Percentiles rank a stretch among this genome's conserved stretches.
phyloP scores from a whole-genome alignment of 2,329 filamentous ascomycete species.

The Trichocomaceae sp. region DNA sequence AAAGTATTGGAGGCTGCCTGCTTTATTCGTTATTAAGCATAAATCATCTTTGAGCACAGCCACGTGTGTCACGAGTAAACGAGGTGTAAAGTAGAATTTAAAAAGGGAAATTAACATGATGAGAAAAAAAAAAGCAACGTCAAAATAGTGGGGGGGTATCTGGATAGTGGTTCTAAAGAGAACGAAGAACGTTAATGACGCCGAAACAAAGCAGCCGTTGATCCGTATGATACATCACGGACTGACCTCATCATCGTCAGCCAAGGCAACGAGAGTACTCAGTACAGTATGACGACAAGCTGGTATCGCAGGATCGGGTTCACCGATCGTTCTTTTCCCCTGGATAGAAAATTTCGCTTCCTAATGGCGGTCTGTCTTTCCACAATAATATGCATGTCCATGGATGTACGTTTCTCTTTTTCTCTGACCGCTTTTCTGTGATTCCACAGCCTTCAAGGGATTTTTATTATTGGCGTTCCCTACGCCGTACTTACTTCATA shows the following conservation, averaged over 20 bases:
- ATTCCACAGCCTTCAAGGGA: too few relatives aligned
- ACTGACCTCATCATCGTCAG: not conserved
- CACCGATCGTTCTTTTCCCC: not conserved
- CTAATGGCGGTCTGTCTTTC: constrained; percentile 9
- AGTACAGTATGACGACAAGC: not conserved
- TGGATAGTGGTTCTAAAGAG: not conserved
- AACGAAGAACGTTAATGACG: not conserved
- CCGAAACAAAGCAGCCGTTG: not conserved
- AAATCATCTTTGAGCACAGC: not conserved
- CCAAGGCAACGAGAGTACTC: not conserved
- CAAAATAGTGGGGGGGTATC: not conserved
- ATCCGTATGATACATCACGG: not conserved
- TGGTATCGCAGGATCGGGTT: not conserved
- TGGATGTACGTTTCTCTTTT: not conserved
- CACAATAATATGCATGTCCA: not conserved
- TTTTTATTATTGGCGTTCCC: not conserved
- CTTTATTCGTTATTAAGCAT: not conserved
- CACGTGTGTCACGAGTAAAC: constrained; percentile 2
- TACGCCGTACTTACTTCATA: not conserved
- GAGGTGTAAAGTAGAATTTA: not conserved
- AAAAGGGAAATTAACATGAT: not conserved
- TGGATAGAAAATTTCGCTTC: not conserved
- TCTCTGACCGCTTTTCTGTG: constrained; percentile 8
- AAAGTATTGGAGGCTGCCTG: not conserved
- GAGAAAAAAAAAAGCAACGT: not conserved